Conservation (phyloP, 176 grass and related monocot species). For the Paspalum notatum region DNA sequence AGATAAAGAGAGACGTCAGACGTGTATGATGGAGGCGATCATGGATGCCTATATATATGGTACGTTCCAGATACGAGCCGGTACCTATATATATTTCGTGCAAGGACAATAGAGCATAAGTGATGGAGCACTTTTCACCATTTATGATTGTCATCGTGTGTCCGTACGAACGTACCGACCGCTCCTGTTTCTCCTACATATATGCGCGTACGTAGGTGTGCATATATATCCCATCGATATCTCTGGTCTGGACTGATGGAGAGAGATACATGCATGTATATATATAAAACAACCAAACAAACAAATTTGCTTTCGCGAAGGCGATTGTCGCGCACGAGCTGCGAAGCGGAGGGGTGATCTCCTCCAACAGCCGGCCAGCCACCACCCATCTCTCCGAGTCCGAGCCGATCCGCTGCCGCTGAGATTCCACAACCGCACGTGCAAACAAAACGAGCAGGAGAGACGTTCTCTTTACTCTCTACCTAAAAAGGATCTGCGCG, state of each 20-base stretch:
- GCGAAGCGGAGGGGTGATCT: not conserved
- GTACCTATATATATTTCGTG: not conserved
- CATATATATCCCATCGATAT: not conserved
- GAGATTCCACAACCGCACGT: not conserved
- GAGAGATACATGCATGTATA: too few relatives aligned
- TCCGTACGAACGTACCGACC: not conserved
- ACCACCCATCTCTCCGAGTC: too few relatives aligned
- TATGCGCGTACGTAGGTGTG: not conserved
- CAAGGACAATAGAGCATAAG: not conserved
- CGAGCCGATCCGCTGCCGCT: too few relatives aligned
- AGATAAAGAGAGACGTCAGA: not conserved
- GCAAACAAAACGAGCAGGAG: not conserved
- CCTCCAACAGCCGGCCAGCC: not conserved
- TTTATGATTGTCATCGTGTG: not conserved
- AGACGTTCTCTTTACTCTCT: constrained; percentile 22
- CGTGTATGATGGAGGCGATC: too few relatives aligned
- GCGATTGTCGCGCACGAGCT: not conserved
- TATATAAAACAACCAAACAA: not conserved
- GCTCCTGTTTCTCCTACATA: not conserved
- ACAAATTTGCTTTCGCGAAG: constrained; percentile 14
- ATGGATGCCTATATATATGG: not conserved
- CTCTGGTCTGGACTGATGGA: not conserved
- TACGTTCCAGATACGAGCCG: not conserved
- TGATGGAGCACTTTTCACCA: not conserved
- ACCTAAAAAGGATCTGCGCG: constrained; percentile 1